Evolutionary conservation across 208 protist genomes (phyloP).

Genomic region (Trichomonas vaginalis): DNA sequence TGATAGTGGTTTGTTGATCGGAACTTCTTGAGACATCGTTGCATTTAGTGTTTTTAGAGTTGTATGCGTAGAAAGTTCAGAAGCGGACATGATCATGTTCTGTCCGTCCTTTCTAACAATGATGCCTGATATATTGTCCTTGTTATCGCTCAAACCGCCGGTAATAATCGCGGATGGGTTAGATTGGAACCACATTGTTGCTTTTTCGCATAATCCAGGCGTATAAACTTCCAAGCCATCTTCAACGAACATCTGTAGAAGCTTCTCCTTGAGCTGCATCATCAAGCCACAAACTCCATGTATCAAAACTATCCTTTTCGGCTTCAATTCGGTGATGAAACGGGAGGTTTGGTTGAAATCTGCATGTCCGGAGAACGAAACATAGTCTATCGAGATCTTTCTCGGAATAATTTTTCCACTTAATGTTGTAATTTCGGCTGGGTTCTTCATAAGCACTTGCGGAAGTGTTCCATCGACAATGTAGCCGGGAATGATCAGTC

Average conservation of each 20-base stretch:
- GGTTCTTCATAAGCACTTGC: constrained; percentile 21
- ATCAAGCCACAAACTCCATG: constrained; percentile 23
- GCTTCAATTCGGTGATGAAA: constrained; percentile 24
- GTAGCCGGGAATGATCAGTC: constrained; percentile 37
- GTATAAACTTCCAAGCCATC: neutral
- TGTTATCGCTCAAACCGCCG: neutral
- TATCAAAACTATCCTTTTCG: constrained; percentile 20
- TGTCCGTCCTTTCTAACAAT: constrained; percentile 20
- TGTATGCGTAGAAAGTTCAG: constrained; percentile 2
- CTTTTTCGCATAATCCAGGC: constrained; percentile 23
- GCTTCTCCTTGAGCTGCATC: neutral
- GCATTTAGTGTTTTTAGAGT: neutral
- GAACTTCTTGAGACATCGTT: neutral
- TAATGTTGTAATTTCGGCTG: constrained; percentile 11
- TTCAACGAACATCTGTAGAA: constrained; percentile 15
- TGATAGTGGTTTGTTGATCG: neutral
- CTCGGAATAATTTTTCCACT: constrained; percentile 20
- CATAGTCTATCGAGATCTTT: constrained; percentile 24
- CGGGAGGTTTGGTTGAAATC: constrained; percentile 24
- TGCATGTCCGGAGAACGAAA: constrained; percentile 26
- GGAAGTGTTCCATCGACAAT: constrained; percentile 21
- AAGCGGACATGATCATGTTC: constrained; percentile 15
- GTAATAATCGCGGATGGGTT: constrained; percentile 19
- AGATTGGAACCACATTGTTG: constrained; percentile 22
- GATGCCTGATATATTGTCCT: constrained; percentile 17